These are phyloP conservation scores for Cystobasidiaceae sp. DNA, from an alignment of 1,284 basidiomycete genomes.

Conservation along the genomic window DNA sequence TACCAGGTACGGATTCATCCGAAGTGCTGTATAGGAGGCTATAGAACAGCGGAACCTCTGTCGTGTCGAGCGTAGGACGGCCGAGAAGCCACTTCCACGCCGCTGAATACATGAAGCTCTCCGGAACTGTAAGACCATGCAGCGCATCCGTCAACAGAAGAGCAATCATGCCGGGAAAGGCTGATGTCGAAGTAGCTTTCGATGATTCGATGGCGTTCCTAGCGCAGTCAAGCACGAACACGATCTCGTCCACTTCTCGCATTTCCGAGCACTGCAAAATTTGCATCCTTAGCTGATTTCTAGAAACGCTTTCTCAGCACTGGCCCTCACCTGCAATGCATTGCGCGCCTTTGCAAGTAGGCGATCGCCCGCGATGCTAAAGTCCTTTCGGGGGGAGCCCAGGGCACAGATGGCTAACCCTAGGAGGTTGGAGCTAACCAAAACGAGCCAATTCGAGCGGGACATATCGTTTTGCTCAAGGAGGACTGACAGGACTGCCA, in stretches of 20 bases:
- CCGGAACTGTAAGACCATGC: conserved; percentile 70
- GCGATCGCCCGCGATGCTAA: conserved; percentile 41
- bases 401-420: conserved; percentile 68
- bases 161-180: conserved; percentile 61
- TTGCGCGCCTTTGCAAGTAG: conserved; percentile 51
- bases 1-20: conserved; percentile 48
- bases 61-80: conserved; percentile 64
- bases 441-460: conserved; percentile 71
- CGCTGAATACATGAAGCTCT: conserved; percentile 71
- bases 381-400: conserved; percentile 62
- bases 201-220: conserved; percentile 13
- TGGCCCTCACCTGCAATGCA: conserved; percentile 54
- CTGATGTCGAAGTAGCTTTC: background rate
- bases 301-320: background rate
- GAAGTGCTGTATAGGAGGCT: conserved; percentile 70
- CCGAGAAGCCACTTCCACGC: conserved; percentile 77
- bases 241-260: conserved; percentile 71
- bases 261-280: conserved; percentile 62
- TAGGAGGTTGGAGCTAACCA: conserved; percentile 74
- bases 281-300: too few species aligned
- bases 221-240: conserved; percentile 60
- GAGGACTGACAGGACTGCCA: conserved; percentile 62
- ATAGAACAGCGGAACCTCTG: conserved; percentile 79
- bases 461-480: conserved; percentile 57
- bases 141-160: conserved; percentile 74